Conservation (phyloP, 306 rosid genomes). For the Vigna unguiculata region DNA sequence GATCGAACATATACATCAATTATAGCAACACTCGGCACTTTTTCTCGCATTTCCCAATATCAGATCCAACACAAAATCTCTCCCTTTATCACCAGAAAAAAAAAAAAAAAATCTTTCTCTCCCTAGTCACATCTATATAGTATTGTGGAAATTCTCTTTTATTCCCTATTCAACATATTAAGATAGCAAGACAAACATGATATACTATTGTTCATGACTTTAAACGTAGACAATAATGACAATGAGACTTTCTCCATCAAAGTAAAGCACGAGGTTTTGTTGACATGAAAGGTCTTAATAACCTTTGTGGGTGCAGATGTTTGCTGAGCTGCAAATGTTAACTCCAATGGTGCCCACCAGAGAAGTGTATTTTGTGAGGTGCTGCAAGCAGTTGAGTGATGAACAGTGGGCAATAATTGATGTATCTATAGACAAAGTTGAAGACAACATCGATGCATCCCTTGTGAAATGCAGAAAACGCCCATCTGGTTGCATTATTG, state of each 20-base stretch:
- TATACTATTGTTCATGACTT: neutral
- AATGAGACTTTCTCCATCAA: conserved; percentile 1
- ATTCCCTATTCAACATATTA: neutral
- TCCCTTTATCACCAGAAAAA: conserved; percentile 18
- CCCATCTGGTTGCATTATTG: conserved; percentile 95
- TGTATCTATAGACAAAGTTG: conserved; percentile 88
- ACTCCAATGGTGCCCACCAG: conserved; percentile 93
- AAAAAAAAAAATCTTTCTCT: neutral
- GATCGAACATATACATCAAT: conserved; percentile 22
- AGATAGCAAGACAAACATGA: conserved; percentile 18
- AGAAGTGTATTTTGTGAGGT: conserved; percentile 87
- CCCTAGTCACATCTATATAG: neutral
- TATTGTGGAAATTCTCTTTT: neutral
- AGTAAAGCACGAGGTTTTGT: neutral
- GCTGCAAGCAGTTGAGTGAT: conserved; percentile 76
- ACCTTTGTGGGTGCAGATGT: conserved; percentile 66
- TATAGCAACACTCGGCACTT: conserved; percentile 36
- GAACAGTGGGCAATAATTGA: conserved; percentile 93
- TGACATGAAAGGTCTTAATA: conserved; percentile 5
- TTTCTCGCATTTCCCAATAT: conserved; percentile 30
- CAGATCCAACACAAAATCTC: conserved; percentile 1
- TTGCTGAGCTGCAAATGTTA: conserved; percentile 94
- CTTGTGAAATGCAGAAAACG: conserved; percentile 88
- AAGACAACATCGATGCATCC: conserved; percentile 79
- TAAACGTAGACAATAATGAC: conserved; percentile 23